A percentile compares a stretch with the other conserved stretches of the same genome.
These are phyloP conservation scores for Phytophthora ohioensis DNA, from an alignment of 352 stramenopile species.

Conservation along the genomic window DNA sequence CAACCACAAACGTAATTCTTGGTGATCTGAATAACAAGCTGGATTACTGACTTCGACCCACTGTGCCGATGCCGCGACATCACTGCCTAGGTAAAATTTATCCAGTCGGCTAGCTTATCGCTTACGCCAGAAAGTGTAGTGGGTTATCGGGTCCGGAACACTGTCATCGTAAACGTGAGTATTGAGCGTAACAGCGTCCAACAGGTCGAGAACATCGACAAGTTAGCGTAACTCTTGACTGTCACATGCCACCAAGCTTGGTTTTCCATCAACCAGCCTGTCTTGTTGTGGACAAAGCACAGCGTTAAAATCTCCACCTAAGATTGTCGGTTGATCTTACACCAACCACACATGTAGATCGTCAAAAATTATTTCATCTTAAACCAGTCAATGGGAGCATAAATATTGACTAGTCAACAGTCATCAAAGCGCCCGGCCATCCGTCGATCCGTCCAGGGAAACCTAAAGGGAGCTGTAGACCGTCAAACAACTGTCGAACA, in stretches of 20 bases:
- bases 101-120: conserved; percentile 2
- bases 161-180: conserved; percentile 2
- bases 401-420: conserved; percentile 2
- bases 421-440: not conserved
- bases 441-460: conserved; percentile 3
- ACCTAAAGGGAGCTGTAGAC: no score
- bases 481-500: no score
- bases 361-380: not conserved
- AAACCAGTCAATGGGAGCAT: not conserved
- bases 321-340: not conserved
- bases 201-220: not conserved
- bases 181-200: not conserved
- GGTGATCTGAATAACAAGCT: not conserved
- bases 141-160: not conserved
- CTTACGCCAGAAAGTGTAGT: conserved; percentile 11
- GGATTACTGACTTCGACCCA: conserved; percentile 3
- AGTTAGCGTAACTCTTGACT: not conserved
- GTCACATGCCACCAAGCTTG: not conserved
- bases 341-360: not conserved
- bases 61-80: not conserved
- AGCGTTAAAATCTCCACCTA: conserved; percentile 11
- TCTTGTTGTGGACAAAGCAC: not conserved
- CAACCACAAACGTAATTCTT: conserved; percentile 8
- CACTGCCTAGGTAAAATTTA: conserved; percentile 4
- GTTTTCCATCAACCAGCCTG: conserved; percentile 7